Percentiles rank a stretch among this genome's conserved stretches.
Conservation (phyloP, 1,284 basidiomycete species). For the Apiotrichum brassicae region DNA sequence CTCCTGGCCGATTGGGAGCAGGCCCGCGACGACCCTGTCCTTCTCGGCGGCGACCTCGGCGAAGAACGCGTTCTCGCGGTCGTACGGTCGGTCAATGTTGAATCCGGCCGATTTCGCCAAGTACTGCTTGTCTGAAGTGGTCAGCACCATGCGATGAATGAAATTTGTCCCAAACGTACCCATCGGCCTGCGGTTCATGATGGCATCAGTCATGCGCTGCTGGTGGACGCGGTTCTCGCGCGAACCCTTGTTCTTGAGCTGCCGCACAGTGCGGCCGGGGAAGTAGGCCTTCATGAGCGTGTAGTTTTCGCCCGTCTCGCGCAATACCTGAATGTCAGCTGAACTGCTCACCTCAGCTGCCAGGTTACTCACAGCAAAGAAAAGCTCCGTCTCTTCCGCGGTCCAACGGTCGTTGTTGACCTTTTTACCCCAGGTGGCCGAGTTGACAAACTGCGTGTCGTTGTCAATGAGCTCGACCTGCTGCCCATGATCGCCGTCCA, state of each 20-base stretch:
- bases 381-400: constrained; percentile 29
- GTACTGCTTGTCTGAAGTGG: constrained; percentile 26
- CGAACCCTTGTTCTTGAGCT: constrained; percentile 33
- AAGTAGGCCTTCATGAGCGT: constrained; percentile 40
- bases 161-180: constrained; percentile 14
- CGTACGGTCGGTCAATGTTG: constrained; percentile 22
- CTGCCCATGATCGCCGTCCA: constrained; percentile 21
- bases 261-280: constrained; percentile 30
- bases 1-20: constrained; percentile 1
- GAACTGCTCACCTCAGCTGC: too few species aligned
- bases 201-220: constrained; percentile 31
- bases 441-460: constrained; percentile 34
- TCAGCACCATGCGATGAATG: not conserved
- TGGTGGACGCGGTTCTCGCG: constrained; percentile 34
- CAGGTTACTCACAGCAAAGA: constrained; percentile 26
- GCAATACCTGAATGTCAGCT: constrained; percentile 24
- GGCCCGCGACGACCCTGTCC: constrained; percentile 11
- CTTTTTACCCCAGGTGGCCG: constrained; percentile 24
- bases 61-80: constrained; percentile 26
- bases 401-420: constrained; percentile 27
- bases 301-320: constrained; percentile 41
- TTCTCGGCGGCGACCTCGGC: constrained; percentile 28
- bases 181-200: constrained; percentile 30
- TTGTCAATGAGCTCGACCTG: constrained; percentile 29
- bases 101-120: constrained; percentile 34